These are phyloP conservation scores for Lachnellula willkommii DNA, from an alignment of 2,329 filamentous ascomycete genomes.

Conservation along the genomic window DNA sequence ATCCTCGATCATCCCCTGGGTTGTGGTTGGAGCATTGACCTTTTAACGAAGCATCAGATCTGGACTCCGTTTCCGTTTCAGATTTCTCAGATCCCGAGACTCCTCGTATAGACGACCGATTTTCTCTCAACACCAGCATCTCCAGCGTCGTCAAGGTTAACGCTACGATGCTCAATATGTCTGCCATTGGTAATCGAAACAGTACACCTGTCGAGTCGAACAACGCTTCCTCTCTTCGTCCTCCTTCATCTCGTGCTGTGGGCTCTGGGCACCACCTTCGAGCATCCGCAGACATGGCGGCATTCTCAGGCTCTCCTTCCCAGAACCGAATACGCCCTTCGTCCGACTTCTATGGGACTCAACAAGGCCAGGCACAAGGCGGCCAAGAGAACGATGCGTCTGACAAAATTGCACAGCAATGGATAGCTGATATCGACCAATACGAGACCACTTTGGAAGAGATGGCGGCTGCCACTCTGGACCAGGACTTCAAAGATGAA, in stretches of 20 bases:
- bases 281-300: slow-evolving; percentile 92
- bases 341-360: slow-evolving; percentile 84
- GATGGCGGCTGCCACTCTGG: slow-evolving; percentile 96
- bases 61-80: slow-evolving; percentile 29
- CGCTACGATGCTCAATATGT: slow-evolving; percentile 51
- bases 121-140: slow-evolving; percentile 17
- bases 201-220: slow-evolving; percentile 85
- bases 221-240: slow-evolving; percentile 74
- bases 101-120: slow-evolving; percentile 10
- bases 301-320: slow-evolving; percentile 62
- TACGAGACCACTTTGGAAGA: slow-evolving; percentile 98
- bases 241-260: slow-evolving; percentile 71
- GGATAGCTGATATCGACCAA: slow-evolving; percentile 98
- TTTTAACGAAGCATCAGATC: slow-evolving; percentile 18
- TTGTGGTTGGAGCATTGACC: slow-evolving; percentile 21
- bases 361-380: slow-evolving; percentile 61
- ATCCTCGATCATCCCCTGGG: slow-evolving; percentile 11
- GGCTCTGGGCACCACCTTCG: slow-evolving; percentile 80
- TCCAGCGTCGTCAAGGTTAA: slow-evolving; percentile 13
- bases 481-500: slow-evolving; percentile 99
- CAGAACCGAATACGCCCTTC: slow-evolving; percentile 83
- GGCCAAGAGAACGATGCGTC: slow-evolving; percentile 72
- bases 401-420: slow-evolving; percentile 93
- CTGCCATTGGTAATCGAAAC: slow-evolving; percentile 81
- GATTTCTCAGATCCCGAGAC: slow-evolving; percentile 21